Evolutionary conservation across 352 stramenopile species (phyloP).

Genomic region (Pythium chondricola): DNA sequence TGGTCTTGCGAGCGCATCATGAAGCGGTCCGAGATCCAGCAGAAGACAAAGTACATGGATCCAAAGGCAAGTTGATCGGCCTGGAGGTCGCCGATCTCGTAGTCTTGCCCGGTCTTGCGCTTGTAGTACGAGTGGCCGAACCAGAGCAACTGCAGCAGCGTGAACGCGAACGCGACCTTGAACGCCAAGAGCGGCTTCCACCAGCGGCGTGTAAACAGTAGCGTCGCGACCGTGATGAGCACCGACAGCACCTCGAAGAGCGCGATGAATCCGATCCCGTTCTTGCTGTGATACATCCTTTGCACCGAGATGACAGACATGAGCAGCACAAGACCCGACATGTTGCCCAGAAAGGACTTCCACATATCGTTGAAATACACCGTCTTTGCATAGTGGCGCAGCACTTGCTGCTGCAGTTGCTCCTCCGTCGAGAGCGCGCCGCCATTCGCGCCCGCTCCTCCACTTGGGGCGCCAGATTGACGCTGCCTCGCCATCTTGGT

Average conservation of each 20-base stretch:
- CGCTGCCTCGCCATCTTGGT: not conserved
- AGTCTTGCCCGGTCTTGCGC: slow-evolving; percentile 34
- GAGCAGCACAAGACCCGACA: slow-evolving; percentile 56
- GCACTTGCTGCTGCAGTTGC: slow-evolving; percentile 53
- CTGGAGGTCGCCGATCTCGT: slow-evolving; percentile 47
- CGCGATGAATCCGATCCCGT: slow-evolving; percentile 45
- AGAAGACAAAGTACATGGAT: slow-evolving; percentile 67
- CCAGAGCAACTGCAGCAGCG: slow-evolving; percentile 67
- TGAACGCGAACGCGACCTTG: slow-evolving; percentile 71
- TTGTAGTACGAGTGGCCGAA: slow-evolving; percentile 44
- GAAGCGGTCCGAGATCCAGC: slow-evolving; percentile 73
- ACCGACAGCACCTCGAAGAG: slow-evolving; percentile 61
- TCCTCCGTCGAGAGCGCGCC: slow-evolving; percentile 17
- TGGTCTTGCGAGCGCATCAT: slow-evolving; percentile 65
- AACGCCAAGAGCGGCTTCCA: slow-evolving; percentile 60
- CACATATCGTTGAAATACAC: slow-evolving; percentile 84
- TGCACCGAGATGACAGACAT: slow-evolving; percentile 61
- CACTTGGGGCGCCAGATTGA: not conserved
- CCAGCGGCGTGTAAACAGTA: slow-evolving; percentile 62
- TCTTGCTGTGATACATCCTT: slow-evolving; percentile 40
- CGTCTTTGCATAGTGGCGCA: slow-evolving; percentile 79
- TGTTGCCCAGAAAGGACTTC: slow-evolving; percentile 78
- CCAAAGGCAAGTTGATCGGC: slow-evolving; percentile 65
- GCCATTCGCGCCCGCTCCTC: not conserved
- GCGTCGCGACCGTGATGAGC: slow-evolving; percentile 39